Evolutionary conservation across 2,329 filamentous ascomycete genomes (phyloP).

Genomic region (Fusarium sp.): DNA sequence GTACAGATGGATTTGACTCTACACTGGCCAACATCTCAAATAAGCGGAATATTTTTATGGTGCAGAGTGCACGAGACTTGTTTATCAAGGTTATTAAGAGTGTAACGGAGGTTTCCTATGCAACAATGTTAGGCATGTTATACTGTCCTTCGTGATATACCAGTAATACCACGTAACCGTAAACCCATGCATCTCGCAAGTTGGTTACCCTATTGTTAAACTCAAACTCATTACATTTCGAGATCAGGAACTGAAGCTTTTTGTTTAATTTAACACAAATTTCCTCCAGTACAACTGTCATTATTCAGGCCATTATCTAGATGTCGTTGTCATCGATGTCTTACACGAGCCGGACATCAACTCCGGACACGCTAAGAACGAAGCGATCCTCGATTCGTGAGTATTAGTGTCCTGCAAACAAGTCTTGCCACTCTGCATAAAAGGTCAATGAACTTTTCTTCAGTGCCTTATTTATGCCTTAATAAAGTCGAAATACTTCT

Average conservation of each 20-base stretch:
- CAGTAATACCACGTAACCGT: too few species aligned
- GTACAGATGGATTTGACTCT: background rate
- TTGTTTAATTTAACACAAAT: background rate
- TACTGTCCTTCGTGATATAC: background rate
- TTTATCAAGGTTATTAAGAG: background rate
- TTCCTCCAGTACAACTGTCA: background rate
- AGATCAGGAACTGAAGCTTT: background rate
- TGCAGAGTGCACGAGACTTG: background rate
- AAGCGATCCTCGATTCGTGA: conserved; percentile 9
- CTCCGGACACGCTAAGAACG: conserved; percentile 17
- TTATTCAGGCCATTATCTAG: background rate
- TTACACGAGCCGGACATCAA: conserved; percentile 13
- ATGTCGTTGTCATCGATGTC: conserved; percentile 35
- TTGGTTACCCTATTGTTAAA: too few species aligned
- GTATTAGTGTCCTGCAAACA: conserved; percentile 10
- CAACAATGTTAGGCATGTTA: too few species aligned
- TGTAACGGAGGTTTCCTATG: background rate
- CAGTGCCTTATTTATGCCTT: background rate
- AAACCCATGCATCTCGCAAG: too few species aligned
- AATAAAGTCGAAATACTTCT: conserved; percentile 5
- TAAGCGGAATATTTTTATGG: background rate
- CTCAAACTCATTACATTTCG: too few species aligned
- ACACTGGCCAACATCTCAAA: background rate
- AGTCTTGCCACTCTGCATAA: conserved; percentile 7
- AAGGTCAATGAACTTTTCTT: conserved; percentile 2